Percentiles rank a stretch among this genome's conserved stretches.
Conservation (phyloP, 345 rosid species). For the Psidium guajava region DNA sequence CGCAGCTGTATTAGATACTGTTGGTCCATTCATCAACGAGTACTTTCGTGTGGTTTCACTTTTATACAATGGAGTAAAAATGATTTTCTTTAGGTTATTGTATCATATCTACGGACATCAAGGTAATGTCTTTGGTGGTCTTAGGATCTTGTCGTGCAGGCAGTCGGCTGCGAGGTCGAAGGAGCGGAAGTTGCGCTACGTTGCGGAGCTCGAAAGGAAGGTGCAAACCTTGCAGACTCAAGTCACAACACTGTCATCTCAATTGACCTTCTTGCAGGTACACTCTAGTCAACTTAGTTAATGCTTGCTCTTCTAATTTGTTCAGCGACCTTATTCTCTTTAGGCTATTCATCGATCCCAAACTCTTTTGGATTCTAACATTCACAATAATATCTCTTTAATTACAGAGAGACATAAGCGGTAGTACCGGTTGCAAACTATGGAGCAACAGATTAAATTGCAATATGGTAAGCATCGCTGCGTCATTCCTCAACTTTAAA, state of each 20-base stretch:
- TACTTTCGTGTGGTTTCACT: not conserved
- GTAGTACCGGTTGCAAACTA: slow-evolving; percentile 59
- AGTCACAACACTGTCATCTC: slow-evolving; percentile 81
- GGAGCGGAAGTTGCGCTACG: slow-evolving; percentile 77
- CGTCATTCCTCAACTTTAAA: not conserved
- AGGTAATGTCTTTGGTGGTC: not conserved
- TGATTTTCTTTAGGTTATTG: not conserved
- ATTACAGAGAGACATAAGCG: slow-evolving; percentile 63
- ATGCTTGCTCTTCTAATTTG: not conserved
- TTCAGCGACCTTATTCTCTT: not conserved
- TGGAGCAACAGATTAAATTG: slow-evolving; percentile 79
- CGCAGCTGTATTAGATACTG: not conserved
- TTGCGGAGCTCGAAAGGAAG: slow-evolving; percentile 72
- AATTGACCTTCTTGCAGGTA: slow-evolving; percentile 70
- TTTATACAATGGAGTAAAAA: not conserved
- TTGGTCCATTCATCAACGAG: not conserved
- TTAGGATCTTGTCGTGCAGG: slow-evolving; percentile 73
- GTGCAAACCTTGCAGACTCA: slow-evolving; percentile 77
- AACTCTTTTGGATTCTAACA: not conserved
- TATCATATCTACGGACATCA: not conserved
- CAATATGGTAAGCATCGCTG: slow-evolving; percentile 49
- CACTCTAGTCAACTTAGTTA: not conserved
- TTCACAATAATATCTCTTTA: not conserved
- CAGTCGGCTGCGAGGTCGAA: slow-evolving; percentile 90
- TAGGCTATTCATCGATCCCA: not conserved